A percentile compares a stretch with the other conserved stretches of the same genome.
Evolutionary conservation across 331 rosid species (phyloP).

Genomic region (Malus hybrid): DNA sequence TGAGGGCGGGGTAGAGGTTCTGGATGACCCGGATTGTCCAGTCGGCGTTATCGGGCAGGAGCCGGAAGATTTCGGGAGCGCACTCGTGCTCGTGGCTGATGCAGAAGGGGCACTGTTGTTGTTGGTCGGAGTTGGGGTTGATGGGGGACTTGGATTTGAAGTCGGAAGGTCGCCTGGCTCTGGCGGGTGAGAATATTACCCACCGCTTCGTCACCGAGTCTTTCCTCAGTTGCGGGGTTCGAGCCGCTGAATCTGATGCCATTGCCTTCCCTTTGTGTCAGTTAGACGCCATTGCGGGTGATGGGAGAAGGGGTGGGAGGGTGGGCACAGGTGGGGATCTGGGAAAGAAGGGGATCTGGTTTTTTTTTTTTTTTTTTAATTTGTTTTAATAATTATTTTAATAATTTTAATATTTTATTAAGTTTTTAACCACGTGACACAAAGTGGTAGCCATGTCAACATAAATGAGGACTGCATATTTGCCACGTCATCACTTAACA

Average conservation of each 20-base stretch:
- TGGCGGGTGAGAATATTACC: conserved; percentile 81
- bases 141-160: conserved; percentile 66
- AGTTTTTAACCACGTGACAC: too few species aligned
- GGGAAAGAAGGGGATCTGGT: too few species aligned
- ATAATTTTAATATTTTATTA: too few species aligned
- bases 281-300: neutral
- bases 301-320: too few species aligned
- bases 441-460: too few species aligned
- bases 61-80: conserved; percentile 70
- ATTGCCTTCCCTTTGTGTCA: neutral
- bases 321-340: too few species aligned
- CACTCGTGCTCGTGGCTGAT: conserved; percentile 64
- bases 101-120: conserved; percentile 59
- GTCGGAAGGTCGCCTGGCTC: conserved; percentile 70
- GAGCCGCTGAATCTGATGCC: neutral
- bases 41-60: conserved; percentile 39
- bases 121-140: conserved; percentile 8
- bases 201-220: conserved; percentile 65
- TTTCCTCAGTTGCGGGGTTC: conserved; percentile 46
- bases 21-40: conserved; percentile 77
- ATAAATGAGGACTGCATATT: too few species aligned
- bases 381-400: too few species aligned
- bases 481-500: too few species aligned
- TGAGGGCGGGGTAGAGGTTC: conserved; percentile 76
- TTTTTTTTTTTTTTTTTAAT: too few species aligned